Conservation (phyloP, 106 monocot genomes). For the Posidonia australis region DNA sequence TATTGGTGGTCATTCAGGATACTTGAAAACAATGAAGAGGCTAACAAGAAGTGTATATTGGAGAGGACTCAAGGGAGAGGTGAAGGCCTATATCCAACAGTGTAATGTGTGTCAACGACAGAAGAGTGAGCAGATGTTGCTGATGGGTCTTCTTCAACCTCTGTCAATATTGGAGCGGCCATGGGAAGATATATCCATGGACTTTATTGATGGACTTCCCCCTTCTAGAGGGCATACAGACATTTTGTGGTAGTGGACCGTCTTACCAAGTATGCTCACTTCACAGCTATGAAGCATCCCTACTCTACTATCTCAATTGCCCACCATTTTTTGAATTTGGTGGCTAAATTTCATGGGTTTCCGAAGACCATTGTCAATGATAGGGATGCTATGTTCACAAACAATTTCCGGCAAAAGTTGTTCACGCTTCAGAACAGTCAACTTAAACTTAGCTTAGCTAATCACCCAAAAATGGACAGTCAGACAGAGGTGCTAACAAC, state of each 20-base stretch:
- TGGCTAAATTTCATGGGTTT: conserved; percentile 1
- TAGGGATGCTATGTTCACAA: conserved; percentile 4
- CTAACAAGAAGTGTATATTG: no score
- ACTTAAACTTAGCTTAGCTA: background rate
- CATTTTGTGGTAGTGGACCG: conserved; percentile 8
- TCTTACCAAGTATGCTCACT: conserved; percentile 8
- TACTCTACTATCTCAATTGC: background rate
- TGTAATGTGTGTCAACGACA: background rate
- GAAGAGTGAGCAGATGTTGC: background rate
- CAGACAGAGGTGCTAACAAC: conserved; percentile 3
- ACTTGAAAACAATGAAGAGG: no score
- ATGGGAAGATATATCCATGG: conserved; percentile 2
- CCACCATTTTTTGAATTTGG: background rate
- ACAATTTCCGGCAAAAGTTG: background rate
- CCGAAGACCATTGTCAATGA: background rate
- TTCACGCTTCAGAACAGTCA: background rate
- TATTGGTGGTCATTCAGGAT: no score
- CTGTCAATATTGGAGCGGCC: background rate
- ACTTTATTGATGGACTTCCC: conserved; percentile 14
- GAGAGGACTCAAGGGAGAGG: background rate
- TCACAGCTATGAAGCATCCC: background rate
- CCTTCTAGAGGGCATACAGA: background rate
- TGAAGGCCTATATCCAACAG: background rate
- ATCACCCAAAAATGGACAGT: background rate
- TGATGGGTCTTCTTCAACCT: background rate